A percentile compares a stretch with the other conserved stretches of the same genome.
Evolutionary conservation across 352 stramenopile species (phyloP).

Genomic region (Phytophthora kernoviae): DNA sequence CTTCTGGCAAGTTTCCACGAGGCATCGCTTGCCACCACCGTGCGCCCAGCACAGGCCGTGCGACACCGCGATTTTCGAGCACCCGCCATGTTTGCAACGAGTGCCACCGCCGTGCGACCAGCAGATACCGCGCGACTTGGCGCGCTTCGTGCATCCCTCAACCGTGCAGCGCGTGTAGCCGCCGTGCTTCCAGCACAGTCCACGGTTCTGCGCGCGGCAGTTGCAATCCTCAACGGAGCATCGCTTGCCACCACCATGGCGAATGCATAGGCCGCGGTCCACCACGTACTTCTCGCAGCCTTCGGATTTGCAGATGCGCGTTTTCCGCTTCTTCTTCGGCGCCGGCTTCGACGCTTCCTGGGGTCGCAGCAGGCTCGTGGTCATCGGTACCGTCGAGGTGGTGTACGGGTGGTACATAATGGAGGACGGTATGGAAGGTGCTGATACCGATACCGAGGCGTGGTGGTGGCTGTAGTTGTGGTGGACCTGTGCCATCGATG

Average conservation of each 20-base stretch:
- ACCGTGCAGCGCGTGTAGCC: slow-evolving; percentile 60
- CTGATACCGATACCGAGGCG: slow-evolving; percentile 10
- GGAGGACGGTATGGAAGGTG: slow-evolving; percentile 11
- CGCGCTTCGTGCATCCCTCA: slow-evolving; percentile 59
- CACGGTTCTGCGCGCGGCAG: slow-evolving; percentile 57
- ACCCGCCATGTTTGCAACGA: slow-evolving; percentile 54
- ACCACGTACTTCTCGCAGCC: slow-evolving; percentile 67
- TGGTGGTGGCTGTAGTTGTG: slow-evolving; percentile 10
- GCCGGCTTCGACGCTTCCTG: slow-evolving; percentile 9
- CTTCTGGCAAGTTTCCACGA: slow-evolving; percentile 32
- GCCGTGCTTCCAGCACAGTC: slow-evolving; percentile 45
- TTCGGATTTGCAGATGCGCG: slow-evolving; percentile 51
- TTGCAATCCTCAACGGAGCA: slow-evolving; percentile 58
- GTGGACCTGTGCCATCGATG: slow-evolving; percentile 5
- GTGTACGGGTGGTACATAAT: slow-evolving; percentile 34
- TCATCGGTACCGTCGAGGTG: slow-evolving; percentile 4
- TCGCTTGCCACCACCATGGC: slow-evolving; percentile 54
- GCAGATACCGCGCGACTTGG: slow-evolving; percentile 82
- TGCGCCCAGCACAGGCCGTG: slow-evolving; percentile 59
- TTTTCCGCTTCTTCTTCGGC: slow-evolving; percentile 35
- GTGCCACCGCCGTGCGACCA: slow-evolving; percentile 85
- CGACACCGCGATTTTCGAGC: slow-evolving; percentile 64
- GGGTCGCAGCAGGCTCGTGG: slow-evolving; percentile 8
- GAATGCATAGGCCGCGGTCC: slow-evolving; percentile 56
- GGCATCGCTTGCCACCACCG: slow-evolving; percentile 43